A percentile compares a stretch with the other conserved stretches of the same genome.
Conservation (phyloP, 768 basidiomycete species). For the Sistotremastrum suecicum region DNA sequence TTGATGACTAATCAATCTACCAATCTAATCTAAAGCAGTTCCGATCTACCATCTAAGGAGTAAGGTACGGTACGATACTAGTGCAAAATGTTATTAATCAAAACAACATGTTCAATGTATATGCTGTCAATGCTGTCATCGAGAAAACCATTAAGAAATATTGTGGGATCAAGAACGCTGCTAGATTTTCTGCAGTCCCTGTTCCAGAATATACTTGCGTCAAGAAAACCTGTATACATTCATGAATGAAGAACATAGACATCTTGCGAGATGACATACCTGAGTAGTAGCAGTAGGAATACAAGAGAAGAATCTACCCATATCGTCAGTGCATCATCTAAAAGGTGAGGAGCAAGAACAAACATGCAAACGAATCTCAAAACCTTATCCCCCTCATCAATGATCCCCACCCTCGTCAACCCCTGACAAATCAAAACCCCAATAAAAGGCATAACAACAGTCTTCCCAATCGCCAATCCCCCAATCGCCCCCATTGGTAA, state of each 20-base stretch:
- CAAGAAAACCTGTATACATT: slow-evolving; percentile 32
- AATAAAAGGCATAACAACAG: slow-evolving; percentile 44
- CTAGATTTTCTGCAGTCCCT: slow-evolving; percentile 45
- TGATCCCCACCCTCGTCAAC: slow-evolving; percentile 32
- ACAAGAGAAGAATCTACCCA: slow-evolving; percentile 39
- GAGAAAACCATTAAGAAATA: slow-evolving; percentile 26
- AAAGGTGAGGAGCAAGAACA: slow-evolving; percentile 14
- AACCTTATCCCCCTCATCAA: slow-evolving; percentile 39
- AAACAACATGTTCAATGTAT: slow-evolving; percentile 23
- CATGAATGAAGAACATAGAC: background rate
- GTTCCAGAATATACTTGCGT: slow-evolving; percentile 57
- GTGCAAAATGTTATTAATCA: slow-evolving; percentile 1
- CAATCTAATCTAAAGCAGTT: too few species aligned
- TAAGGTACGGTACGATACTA: background rate
- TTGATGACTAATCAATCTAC: too few species aligned
- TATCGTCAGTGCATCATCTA: background rate
- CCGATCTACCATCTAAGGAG: too few species aligned
- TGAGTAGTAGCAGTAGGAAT: slow-evolving; percentile 49
- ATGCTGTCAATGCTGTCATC: slow-evolving; percentile 24
- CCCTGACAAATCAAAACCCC: slow-evolving; percentile 44
- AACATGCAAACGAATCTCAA: slow-evolving; percentile 58
- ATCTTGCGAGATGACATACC: slow-evolving; percentile 16
- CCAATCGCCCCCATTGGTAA: slow-evolving; percentile 40
- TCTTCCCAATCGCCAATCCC: slow-evolving; percentile 36
- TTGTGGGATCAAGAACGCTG: slow-evolving; percentile 50